phyloP scores from a whole-genome alignment of 1,284 basidiomycete genomes.

The Moniliophthora roreri region DNA sequence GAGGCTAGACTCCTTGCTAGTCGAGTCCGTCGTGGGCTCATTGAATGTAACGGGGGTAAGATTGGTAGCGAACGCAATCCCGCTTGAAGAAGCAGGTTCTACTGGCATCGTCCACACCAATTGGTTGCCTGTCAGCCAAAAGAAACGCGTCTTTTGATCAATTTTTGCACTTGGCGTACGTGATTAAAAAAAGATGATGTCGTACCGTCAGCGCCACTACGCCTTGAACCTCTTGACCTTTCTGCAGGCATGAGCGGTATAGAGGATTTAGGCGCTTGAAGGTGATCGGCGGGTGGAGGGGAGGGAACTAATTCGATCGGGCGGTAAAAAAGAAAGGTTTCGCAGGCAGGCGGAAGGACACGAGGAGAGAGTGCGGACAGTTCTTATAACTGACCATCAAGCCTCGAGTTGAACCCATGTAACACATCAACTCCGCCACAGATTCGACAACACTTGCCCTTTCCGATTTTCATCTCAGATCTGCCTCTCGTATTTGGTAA shows the following conservation, averaged over 20 bases:
- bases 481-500: neutral
- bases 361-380: conserved; percentile 9
- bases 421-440: conserved; percentile 17
- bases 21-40: conserved; percentile 41
- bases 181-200: conserved; percentile 15
- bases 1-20: conserved; percentile 33
- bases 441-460: conserved; percentile 8
- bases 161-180: neutral
- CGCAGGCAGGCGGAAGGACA: conserved; percentile 14
- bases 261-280: conserved; percentile 14
- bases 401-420: conserved; percentile 10
- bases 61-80: conserved; percentile 57
- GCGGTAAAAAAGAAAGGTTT: conserved; percentile 13
- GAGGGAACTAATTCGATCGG: conserved; percentile 8
- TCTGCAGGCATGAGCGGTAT: conserved; percentile 49
- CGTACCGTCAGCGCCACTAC: conserved; percentile 44
- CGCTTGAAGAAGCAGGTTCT: conserved; percentile 40
- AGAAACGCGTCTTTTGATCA: conserved; percentile 4
- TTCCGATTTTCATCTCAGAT: conserved; percentile 3
- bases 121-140: conserved; percentile 48
- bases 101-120: conserved; percentile 52
- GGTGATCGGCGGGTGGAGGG: conserved; percentile 8
- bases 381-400: conserved; percentile 12
- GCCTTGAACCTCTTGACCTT: conserved; percentile 47
- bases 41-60: conserved; percentile 62